A percentile compares a stretch with the other conserved stretches of the same genome.
These are phyloP conservation scores for Boletus eberwhitei DNA, from an alignment of 768 basidiomycete genomes.

Conservation along the genomic window DNA sequence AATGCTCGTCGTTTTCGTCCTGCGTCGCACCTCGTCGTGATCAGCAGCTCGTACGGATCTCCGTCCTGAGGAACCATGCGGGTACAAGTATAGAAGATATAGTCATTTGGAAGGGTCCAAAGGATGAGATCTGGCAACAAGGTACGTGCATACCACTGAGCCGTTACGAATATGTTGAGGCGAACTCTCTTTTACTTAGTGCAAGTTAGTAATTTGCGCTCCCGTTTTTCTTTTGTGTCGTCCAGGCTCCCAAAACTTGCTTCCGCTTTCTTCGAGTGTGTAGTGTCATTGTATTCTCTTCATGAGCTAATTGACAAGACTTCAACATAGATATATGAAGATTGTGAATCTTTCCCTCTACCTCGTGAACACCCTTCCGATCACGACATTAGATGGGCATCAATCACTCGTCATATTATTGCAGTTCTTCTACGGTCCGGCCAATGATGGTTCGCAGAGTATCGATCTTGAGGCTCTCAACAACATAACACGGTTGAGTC, in stretches of 20 bases:
- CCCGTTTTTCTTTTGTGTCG: conserved; percentile 29
- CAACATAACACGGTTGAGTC: neutral
- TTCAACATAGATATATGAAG: conserved; percentile 50
- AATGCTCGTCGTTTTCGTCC: conserved; percentile 36
- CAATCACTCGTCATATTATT: conserved; percentile 45
- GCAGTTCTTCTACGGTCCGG: conserved; percentile 18
- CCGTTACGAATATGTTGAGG: neutral
- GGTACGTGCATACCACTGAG: conserved; percentile 38
- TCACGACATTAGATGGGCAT: conserved; percentile 68
- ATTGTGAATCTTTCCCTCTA: conserved; percentile 75
- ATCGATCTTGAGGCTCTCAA: conserved; percentile 24
- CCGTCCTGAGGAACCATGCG: conserved; percentile 26
- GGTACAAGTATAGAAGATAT: conserved; percentile 30
- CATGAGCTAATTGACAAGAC: neutral
- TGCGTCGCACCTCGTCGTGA: conserved; percentile 55
- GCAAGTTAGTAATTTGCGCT: conserved; percentile 44
- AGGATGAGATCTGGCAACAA: conserved; percentile 61
- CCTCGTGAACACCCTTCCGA: conserved; percentile 77
- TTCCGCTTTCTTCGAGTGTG: conserved; percentile 54
- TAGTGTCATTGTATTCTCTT: conserved; percentile 4
- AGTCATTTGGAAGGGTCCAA: conserved; percentile 74
- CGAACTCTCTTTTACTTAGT: conserved; percentile 37
- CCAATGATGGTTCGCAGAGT: neutral
- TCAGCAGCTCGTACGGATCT: conserved; percentile 56
- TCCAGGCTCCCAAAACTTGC: conserved; percentile 22